Base-by-base conservation (phyloP, 1,284 basidiomycete species). In the Cutaneotrichosporon spelunceum region DNA sequence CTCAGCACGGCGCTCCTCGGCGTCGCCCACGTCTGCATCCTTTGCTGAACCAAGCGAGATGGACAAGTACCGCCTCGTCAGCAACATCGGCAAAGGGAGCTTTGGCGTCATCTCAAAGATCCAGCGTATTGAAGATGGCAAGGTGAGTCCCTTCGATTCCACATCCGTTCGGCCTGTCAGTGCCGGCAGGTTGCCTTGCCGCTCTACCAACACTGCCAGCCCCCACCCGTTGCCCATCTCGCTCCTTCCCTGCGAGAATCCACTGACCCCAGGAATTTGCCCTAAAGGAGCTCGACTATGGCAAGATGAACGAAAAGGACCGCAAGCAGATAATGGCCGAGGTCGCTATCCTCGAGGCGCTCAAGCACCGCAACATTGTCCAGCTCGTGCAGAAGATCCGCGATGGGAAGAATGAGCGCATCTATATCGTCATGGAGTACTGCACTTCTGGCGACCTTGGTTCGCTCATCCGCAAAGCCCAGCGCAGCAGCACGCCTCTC, bases 51-150 rank as follows among this genome's bases (percentile, higher is more conserved):
- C 71, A 83, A 70, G 72, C 8, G 77, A 79, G 65, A 82, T 93
- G 48, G 86, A 88, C 66, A 84, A 86, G 61, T 96, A 95, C 74
- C 92, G 94, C 67, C 83, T 91, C 5, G 82, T 94, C 54, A 91
- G 93, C 68, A 84, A 95, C 64, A 95, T 99, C 59, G 94, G 95
- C 8, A 95, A 93, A 69, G 94, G 94, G n/a, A 91, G 90, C 11
- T 99, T 98, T 81, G 94, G 95, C 2, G 89, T 95, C 67, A 97
- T 98, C 70, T 87, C 91, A 65, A 96, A 95, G 81, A 93, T 97
- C 21, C 83, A 87, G 66, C 82, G 94, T 68, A 89, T 90, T 74
- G 80, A 84, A 8, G 95, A 98, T 78, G 91, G 91, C 53, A 74
- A 86, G 76, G 92, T 93, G 69, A 19, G n/a, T 23, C 19, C n/a